Evolutionary conservation across 495 filamentous ascomycete species (phyloP), one percentile per base, ranked within the genome.

Genomic region (Daldinia caldariorum): DNA sequence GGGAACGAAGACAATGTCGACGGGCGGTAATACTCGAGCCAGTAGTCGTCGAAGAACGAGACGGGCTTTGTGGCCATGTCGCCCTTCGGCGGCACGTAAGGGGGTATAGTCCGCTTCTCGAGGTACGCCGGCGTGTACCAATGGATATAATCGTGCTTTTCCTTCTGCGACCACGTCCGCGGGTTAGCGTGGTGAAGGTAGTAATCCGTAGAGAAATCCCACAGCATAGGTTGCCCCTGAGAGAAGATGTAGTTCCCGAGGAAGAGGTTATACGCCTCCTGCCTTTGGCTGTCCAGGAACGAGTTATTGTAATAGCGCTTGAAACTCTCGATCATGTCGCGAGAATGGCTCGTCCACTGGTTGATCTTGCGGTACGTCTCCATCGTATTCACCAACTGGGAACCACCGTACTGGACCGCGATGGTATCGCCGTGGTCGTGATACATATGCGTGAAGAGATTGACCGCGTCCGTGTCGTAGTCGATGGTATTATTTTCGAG

Each of bases 291-390:
- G 78, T 99, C 95, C 8, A 98, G 84, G 79, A 99, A 99, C 0
- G 94, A 97, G 77, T 99, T 99, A 78, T 98, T 97, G 80, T 99
- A 99, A 80, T 98, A 99, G 34, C 95, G 89, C 77, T 98, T 99
- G 83, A 99, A 97, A 78, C 92, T 97, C 79, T 99, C 95, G 9
- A 99, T 92, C 95, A 99, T 99, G 77, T 99, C 95, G 47, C 95
- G 86, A 6, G 95, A 97, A 73, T 96, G 92, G 69, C 93, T 97
- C 41, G 92, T 97, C 95, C 95, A 99, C 76, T 97, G 94, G 66
- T 98, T 98, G 76, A 97, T 96, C 78, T 97, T 97, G 56, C 95
- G 89, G 77, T 99, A 99, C 2, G 96, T 98, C 63, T 94, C 94
- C 94, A 97, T 97, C 0, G 95, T 99, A 78, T 99, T 99, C 64